Evolutionary conservation across 208 protist genomes (phyloP).

Genomic region (Borovskyia barvae): DNA sequence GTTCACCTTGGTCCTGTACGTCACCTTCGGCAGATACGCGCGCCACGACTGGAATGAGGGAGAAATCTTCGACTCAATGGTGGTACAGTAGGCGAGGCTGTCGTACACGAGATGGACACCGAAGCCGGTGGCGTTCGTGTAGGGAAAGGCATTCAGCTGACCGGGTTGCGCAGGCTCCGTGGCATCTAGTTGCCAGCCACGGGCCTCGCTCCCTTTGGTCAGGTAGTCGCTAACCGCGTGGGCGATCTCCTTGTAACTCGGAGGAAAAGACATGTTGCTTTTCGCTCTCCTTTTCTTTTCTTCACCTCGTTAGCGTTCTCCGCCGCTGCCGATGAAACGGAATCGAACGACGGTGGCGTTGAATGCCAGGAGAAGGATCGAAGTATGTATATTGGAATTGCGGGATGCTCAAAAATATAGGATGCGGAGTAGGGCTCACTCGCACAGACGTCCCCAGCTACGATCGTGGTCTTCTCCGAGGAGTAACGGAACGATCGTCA

Average conservation of each 20-base stretch:
- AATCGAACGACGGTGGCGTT: too few relatives aligned
- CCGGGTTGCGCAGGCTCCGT: slow-evolving; percentile 18
- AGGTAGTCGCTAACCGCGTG: slow-evolving; percentile 53
- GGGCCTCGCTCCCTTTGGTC: slow-evolving; percentile 29
- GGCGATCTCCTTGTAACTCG: slow-evolving; percentile 36
- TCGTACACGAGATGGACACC: slow-evolving; percentile 42
- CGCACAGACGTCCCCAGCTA: too few relatives aligned
- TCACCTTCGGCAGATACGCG: slow-evolving; percentile 43
- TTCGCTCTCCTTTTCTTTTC: not conserved
- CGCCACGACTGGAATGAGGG: slow-evolving; percentile 21
- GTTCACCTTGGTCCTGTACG: slow-evolving; percentile 14
- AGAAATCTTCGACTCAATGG: slow-evolving; percentile 15
- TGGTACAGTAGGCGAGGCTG: slow-evolving; percentile 12
- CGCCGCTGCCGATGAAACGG: too few relatives aligned
- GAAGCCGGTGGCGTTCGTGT: slow-evolving; percentile 28
- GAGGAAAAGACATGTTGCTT: slow-evolving; percentile 20
- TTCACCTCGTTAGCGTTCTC: too few relatives aligned
- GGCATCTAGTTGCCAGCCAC: slow-evolving; percentile 47
- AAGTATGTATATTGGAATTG: too few relatives aligned
- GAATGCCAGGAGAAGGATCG: too few relatives aligned
- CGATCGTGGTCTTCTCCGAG: too few relatives aligned
- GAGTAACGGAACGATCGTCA: too few relatives aligned
- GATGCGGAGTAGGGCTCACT: too few relatives aligned
- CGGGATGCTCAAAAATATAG: too few relatives aligned
- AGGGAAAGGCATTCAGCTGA: slow-evolving; percentile 43